Conservation (phyloP, 2,329 filamentous ascomycete genomes). For the Calonectria crousiana region DNA sequence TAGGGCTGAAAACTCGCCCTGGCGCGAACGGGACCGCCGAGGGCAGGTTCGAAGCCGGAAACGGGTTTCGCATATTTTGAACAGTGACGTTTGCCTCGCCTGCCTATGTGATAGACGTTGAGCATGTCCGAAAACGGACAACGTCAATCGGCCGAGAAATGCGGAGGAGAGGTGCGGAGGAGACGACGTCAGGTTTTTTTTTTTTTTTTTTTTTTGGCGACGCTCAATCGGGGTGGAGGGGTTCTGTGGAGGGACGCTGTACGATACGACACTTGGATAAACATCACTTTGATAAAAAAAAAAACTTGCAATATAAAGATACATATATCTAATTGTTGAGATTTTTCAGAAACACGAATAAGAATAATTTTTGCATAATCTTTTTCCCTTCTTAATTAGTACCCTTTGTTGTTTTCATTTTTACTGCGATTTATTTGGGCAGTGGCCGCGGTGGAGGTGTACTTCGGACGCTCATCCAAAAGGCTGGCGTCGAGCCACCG, state of each 20-base stretch:
- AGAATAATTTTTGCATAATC: background rate
- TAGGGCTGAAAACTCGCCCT: background rate
- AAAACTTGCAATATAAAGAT: background rate
- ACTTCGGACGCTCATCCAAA: background rate
- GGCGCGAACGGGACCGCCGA: background rate
- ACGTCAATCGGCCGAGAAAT: constrained; percentile 16
- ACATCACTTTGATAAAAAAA: background rate
- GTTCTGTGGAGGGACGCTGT: background rate
- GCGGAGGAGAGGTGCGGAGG: constrained; percentile 15
- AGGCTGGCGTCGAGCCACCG: background rate
- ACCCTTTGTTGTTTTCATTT: background rate
- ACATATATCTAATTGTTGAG: background rate
- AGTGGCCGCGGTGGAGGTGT: background rate
- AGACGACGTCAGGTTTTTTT: background rate
- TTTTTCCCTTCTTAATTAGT: background rate
- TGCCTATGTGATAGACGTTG: background rate
- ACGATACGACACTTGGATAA: background rate
- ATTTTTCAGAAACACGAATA: background rate
- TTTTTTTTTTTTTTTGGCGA: background rate
- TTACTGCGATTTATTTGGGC: background rate
- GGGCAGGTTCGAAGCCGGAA: background rate
- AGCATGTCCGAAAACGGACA: constrained; percentile 1
- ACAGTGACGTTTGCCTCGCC: background rate
- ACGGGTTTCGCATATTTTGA: background rate
- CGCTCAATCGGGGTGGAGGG: background rate